Conservation (phyloP, 2,329 filamentous ascomycete genomes). For the Verticillium tricorpus region DNA sequence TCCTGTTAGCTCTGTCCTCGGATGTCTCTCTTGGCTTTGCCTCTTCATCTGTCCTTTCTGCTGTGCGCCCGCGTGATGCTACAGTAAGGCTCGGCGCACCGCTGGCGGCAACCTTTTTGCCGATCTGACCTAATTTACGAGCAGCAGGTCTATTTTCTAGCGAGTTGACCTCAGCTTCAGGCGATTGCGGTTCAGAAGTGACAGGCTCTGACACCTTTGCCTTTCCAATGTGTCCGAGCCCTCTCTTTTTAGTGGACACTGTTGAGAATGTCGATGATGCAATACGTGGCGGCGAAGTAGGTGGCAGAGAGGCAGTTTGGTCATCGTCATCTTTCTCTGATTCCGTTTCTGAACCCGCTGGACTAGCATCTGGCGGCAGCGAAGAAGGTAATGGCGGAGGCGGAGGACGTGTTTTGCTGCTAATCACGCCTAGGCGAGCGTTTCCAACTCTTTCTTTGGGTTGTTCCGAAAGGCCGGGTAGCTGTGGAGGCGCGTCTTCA, state of each 20-base stretch:
- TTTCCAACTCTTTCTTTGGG: conserved; percentile 7
- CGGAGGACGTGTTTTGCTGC: conserved; percentile 25
- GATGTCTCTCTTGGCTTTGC: conserved; percentile 35
- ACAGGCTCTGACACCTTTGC: conserved; percentile 9
- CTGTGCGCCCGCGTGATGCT: conserved; percentile 15
- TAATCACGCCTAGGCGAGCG: conserved; percentile 29
- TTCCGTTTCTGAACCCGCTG: conserved; percentile 34
- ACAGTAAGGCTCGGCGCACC: not conserved
- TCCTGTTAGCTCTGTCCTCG: conserved; percentile 42
- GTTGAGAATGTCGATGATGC: conserved; percentile 10
- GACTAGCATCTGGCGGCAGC: conserved; percentile 1
- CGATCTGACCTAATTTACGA: conserved; percentile 29
- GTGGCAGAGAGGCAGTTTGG: conserved; percentile 15
- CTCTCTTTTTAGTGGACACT: conserved; percentile 20
- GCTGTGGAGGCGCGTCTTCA: conserved; percentile 1
- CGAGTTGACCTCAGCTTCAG: conserved; percentile 6
- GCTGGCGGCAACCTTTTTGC: conserved; percentile 18
- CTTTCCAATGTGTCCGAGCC: conserved; percentile 36
- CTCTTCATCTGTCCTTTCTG: conserved; percentile 12
- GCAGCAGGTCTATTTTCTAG: conserved; percentile 7
- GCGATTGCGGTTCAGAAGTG: conserved; percentile 8
- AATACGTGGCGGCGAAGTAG: conserved; percentile 11
- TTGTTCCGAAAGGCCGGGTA: not conserved
- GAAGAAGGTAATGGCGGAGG: conserved; percentile 16
- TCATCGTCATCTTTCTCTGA: conserved; percentile 26